These are phyloP conservation scores for Lagenidium giganteum DNA, from an alignment of 352 stramenopile species.

Conservation along the genomic window DNA sequence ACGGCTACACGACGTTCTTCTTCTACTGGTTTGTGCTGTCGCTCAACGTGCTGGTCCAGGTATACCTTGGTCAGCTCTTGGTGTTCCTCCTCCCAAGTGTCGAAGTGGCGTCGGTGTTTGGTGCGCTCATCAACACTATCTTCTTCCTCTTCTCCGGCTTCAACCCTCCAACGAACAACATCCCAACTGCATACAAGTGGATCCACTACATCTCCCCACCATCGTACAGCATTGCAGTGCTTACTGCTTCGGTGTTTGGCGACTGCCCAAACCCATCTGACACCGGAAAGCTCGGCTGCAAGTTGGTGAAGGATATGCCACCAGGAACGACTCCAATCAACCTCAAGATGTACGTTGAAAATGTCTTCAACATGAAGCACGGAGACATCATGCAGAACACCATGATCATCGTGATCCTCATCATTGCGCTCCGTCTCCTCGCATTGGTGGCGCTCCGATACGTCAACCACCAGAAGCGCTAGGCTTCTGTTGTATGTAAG, in stretches of 20 bases:
- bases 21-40: slow-evolving; percentile 50
- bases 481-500: too few relatives aligned
- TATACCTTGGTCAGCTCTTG: slow-evolving; percentile 44
- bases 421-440: slow-evolving; percentile 28
- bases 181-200: slow-evolving; percentile 51
- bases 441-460: slow-evolving; percentile 34
- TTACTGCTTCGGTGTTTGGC: slow-evolving; percentile 29
- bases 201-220: slow-evolving; percentile 44
- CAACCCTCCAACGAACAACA: slow-evolving; percentile 38
- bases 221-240: slow-evolving; percentile 38
- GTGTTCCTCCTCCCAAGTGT: slow-evolving; percentile 38
- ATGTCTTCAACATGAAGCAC: slow-evolving; percentile 48
- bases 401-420: slow-evolving; percentile 23
- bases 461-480: slow-evolving; percentile 37
- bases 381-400: slow-evolving; percentile 34
- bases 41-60: slow-evolving; percentile 40
- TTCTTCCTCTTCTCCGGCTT: slow-evolving; percentile 55
- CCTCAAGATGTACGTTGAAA: slow-evolving; percentile 47
- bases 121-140: slow-evolving; percentile 35
- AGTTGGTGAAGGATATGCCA: slow-evolving; percentile 17
- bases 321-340: slow-evolving; percentile 20
- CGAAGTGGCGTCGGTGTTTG: slow-evolving; percentile 26
- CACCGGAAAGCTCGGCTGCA: slow-evolving; percentile 19
- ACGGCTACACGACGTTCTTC: slow-evolving; percentile 28
- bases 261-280: slow-evolving; percentile 22